Percentiles rank a stretch among this genome's conserved stretches.
Evolutionary conservation across 1,139 yeast genomes (phyloP).

Genomic region (Diutina catenulata): DNA sequence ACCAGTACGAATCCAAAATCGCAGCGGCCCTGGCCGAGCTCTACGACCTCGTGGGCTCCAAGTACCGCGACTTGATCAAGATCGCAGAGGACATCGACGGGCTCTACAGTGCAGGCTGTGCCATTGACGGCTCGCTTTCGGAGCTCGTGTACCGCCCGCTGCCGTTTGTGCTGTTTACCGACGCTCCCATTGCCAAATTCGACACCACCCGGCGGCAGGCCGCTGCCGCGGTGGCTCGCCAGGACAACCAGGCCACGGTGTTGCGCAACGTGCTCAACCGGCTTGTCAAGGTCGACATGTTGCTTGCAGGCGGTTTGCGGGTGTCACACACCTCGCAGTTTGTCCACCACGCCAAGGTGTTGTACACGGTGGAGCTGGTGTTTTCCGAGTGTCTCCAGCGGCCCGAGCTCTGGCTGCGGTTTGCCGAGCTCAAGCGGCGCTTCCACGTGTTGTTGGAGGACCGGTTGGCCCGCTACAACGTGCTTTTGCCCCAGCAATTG

Average conservation of each 20-base stretch:
- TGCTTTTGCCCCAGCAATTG: constrained; percentile 1
- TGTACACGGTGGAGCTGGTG: not conserved
- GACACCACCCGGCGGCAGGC: constrained; percentile 8
- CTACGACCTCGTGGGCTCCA: constrained; percentile 48
- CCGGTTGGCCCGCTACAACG: not conserved
- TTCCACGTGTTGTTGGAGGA: not conserved
- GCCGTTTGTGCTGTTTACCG: constrained; percentile 18
- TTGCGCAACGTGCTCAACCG: constrained; percentile 1
- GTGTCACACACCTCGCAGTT: constrained; percentile 2
- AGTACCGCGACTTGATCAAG: constrained; percentile 53
- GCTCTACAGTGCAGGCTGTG: constrained; percentile 32
- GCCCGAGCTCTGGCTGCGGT: not conserved
- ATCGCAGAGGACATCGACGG: constrained; percentile 58
- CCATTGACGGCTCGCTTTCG: constrained; percentile 18
- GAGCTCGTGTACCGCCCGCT: constrained; percentile 23
- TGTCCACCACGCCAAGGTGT: constrained; percentile 4
- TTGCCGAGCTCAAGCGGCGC: not conserved
- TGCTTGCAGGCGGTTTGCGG: not conserved
- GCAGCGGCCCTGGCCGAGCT: constrained; percentile 23
- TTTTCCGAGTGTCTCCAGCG: too few relatives aligned
- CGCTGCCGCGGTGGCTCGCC: not conserved
- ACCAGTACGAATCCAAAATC: constrained; percentile 3
- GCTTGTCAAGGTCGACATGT: constrained; percentile 1
- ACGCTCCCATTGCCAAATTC: constrained; percentile 14
- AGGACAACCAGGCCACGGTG: not conserved